phyloP scores from a whole-genome alignment of 2,329 filamentous ascomycete species.

The Hyphodiscus sp. region DNA sequence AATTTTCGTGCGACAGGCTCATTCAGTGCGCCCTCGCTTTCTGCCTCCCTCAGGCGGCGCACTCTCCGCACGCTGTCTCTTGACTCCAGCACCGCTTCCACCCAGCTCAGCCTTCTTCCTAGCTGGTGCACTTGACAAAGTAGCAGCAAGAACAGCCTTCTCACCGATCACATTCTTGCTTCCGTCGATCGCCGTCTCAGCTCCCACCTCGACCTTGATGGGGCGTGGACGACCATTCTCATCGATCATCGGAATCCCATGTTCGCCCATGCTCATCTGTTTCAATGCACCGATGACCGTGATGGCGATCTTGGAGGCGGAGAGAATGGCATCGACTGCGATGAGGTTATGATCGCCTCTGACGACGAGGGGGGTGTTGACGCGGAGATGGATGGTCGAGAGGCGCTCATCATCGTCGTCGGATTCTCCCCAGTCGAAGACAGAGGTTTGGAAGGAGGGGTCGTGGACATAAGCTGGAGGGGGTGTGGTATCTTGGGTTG shows the following conservation, averaged over 20 bases:
- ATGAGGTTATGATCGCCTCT: slow-evolving; percentile 43
- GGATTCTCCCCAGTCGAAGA: slow-evolving; percentile 13
- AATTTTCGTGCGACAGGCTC: neutral
- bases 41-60: slow-evolving; percentile 5
- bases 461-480: neutral
- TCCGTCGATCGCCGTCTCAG: slow-evolving; percentile 40
- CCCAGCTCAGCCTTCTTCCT: slow-evolving; percentile 4
- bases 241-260: slow-evolving; percentile 41
- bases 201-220: slow-evolving; percentile 38
- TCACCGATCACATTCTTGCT: slow-evolving; percentile 39
- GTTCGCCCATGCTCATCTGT: slow-evolving; percentile 34
- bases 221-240: slow-evolving; percentile 38
- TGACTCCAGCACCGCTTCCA: neutral
- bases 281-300: slow-evolving; percentile 40
- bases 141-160: slow-evolving; percentile 7
- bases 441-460: neutral
- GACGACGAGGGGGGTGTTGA: slow-evolving; percentile 43
- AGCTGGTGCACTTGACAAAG: neutral
- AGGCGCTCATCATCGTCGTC: slow-evolving; percentile 12
- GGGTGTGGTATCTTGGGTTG: neutral
- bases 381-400: slow-evolving; percentile 39
- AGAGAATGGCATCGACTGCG: slow-evolving; percentile 32
- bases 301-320: slow-evolving; percentile 37
- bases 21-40: slow-evolving; percentile 11
- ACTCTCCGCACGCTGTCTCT: slow-evolving; percentile 9